Evolutionary conservation across 768 basidiomycete genomes (phyloP).

Genomic region (Obba rivulosa): DNA sequence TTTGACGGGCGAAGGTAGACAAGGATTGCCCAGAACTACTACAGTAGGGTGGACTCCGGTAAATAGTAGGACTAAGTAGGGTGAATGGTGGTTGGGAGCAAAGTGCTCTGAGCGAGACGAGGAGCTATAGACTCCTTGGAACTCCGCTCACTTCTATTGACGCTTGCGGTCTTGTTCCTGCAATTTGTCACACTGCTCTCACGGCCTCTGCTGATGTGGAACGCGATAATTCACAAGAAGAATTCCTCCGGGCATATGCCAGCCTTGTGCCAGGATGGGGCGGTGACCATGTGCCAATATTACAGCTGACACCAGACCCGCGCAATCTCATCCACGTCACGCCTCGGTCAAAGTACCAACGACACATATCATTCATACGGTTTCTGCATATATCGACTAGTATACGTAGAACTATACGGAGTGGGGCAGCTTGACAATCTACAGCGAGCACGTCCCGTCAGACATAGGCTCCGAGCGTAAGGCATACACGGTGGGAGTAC

Average conservation of each 20-base stretch:
- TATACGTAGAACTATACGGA: conserved; percentile 4
- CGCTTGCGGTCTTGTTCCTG: conserved; percentile 11
- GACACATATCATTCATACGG: background rate
- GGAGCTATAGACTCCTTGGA: conserved; percentile 13
- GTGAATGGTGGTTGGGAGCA: conserved; percentile 38
- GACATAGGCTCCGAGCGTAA: conserved; percentile 1
- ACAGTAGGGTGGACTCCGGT: conserved; percentile 47
- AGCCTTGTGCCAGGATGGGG: too few species aligned
- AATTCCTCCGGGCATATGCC: too few species aligned
- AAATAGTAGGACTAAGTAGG: conserved; percentile 51
- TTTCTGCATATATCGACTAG: conserved; percentile 2
- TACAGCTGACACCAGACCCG: too few species aligned
- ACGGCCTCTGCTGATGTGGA: background rate
- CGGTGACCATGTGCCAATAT: too few species aligned
- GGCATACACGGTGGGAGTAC: background rate
- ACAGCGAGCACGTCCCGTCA: background rate
- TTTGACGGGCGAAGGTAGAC: conserved; percentile 31
- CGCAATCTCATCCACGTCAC: too few species aligned
- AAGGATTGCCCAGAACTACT: conserved; percentile 48
- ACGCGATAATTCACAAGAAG: too few species aligned
- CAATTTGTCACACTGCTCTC: background rate
- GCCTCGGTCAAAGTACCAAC: too few species aligned
- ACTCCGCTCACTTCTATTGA: conserved; percentile 25
- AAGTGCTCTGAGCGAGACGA: conserved; percentile 14
- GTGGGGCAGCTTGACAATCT: background rate